A percentile compares a stretch with the other conserved stretches of the same genome.
Evolutionary conservation across 495 filamentous ascomycete species (phyloP).

Genomic region (Xylaria castorea): DNA sequence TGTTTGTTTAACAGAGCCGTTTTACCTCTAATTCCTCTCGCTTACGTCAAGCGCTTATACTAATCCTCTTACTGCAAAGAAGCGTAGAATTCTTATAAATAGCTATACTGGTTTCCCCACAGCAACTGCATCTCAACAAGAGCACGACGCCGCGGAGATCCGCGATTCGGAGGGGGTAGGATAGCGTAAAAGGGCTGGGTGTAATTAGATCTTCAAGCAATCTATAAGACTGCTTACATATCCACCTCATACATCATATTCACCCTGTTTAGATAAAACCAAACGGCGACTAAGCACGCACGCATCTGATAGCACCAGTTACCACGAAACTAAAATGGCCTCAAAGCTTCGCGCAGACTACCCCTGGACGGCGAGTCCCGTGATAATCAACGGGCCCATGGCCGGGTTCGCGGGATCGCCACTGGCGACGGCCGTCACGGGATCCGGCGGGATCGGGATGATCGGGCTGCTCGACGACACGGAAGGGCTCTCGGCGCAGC

Average conservation of each 20-base stretch:
- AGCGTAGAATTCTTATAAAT: not conserved
- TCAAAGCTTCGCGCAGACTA: not conserved
- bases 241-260: not conserved
- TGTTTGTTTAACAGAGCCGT: not conserved
- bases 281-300: not conserved
- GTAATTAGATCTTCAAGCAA: not conserved
- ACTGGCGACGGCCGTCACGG: conserved; percentile 1
- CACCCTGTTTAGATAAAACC: not conserved
- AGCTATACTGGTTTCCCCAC: not conserved
- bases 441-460: not conserved
- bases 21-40: not conserved
- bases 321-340: not conserved
- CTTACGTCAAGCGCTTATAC: not conserved
- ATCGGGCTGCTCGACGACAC: not conserved
- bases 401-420: not conserved
- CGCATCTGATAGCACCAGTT: not conserved
- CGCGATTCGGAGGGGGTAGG: not conserved
- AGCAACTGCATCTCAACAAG: not conserved
- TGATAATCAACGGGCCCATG: not conserved
- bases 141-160: not conserved
- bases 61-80: not conserved
- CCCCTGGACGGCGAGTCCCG: conserved; percentile 2
- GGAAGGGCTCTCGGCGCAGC: not conserved
- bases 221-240: not conserved
- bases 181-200: not conserved